Conservation (phyloP, 1,284 basidiomycete genomes). For the Fomitopsis betulina region DNA sequence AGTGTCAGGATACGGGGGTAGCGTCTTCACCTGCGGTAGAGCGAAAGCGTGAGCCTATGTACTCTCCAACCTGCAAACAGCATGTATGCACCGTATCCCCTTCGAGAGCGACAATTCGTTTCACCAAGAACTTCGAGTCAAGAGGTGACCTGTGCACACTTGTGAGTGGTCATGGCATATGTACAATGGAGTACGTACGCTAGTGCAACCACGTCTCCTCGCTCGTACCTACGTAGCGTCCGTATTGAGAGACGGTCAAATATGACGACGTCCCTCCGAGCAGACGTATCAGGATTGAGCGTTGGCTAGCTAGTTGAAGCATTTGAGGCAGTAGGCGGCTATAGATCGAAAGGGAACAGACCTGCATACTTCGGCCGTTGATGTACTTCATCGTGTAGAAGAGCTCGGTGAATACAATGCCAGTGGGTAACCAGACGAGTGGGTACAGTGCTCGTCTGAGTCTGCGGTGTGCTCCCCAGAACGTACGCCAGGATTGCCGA, state of each 20-base stretch:
- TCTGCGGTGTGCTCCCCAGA: conserved; percentile 10
- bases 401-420: conserved; percentile 44
- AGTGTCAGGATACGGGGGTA: conserved; percentile 64
- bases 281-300: conserved; percentile 66
- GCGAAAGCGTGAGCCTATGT: background rate
- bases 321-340: conserved; percentile 1
- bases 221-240: conserved; percentile 32
- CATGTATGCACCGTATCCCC: conserved; percentile 44
- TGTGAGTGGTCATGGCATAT: background rate
- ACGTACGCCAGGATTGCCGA: conserved; percentile 14
- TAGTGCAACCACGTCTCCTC: conserved; percentile 66
- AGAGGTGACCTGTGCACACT: conserved; percentile 49
- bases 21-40: conserved; percentile 43
- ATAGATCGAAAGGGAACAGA: conserved; percentile 24
- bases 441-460: conserved; percentile 22
- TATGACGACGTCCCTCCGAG: conserved; percentile 55
- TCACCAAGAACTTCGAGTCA: conserved; percentile 51
- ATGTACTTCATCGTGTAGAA: conserved; percentile 52
- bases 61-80: background rate
- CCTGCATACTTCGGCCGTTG: conserved; percentile 74
- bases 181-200: conserved; percentile 32
- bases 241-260: conserved; percentile 52
- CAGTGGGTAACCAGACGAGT: conserved; percentile 57
- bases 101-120: conserved; percentile 62
- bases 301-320: conserved; percentile 55